Evolutionary conservation across 108 stramenopile genomes (phyloP).

Genomic region (Stephanodiscus triporus): DNA sequence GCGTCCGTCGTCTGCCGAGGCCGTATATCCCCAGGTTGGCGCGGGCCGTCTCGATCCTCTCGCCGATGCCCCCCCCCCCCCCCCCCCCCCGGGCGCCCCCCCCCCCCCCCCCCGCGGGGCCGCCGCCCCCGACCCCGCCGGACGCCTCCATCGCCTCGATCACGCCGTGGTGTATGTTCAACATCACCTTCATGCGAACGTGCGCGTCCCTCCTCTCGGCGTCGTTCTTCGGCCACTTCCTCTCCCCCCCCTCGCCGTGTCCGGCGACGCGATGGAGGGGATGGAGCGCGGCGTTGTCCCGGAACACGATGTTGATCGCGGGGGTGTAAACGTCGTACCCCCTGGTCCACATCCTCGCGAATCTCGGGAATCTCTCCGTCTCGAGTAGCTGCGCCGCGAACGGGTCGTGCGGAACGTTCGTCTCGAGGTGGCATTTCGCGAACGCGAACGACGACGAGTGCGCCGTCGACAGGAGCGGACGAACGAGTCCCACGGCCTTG

Average conservation of each 20-base stretch:
- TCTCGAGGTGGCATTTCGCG: conserved; percentile 93
- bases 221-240: conserved; percentile 60
- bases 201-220: conserved; percentile 42
- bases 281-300: conserved; percentile 50
- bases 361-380: conserved; percentile 91
- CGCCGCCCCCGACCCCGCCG: not conserved
- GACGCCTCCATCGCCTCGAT: conserved; percentile 18
- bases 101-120: conserved; percentile 15
- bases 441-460: conserved; percentile 93
- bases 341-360: conserved; percentile 80
- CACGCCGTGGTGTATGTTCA: conserved; percentile 50
- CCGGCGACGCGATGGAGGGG: conserved; percentile 52
- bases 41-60: conserved; percentile 44
- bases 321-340: conserved; percentile 92
- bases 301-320: conserved; percentile 70
- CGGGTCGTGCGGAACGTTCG: conserved; percentile 91
- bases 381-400: conserved; percentile 84
- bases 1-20: conserved; percentile 74
- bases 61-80: conserved; percentile 29
- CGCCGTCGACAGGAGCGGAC: conserved; percentile 77
- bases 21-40: conserved; percentile 86
- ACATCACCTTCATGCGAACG: conserved; percentile 48
- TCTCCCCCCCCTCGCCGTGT: conserved; percentile 69
- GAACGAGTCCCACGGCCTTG: conserved; percentile 61
- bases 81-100: conserved; percentile 13